Conservation (phyloP, 2,329 filamentous ascomycete genomes). For the Talaromyces sp. region DNA sequence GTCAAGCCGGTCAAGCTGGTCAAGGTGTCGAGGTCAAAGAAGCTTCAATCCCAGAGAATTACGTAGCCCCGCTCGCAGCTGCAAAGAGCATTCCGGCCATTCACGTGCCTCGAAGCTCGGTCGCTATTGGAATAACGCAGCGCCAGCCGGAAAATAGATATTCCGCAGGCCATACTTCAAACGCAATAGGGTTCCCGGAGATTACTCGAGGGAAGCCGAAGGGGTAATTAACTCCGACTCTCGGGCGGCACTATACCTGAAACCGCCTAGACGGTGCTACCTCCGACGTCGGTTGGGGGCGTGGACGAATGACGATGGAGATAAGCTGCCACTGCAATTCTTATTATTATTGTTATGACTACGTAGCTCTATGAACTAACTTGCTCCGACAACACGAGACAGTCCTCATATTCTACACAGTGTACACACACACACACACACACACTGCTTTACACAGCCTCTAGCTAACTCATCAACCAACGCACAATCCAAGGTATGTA, state of each 20-base stretch:
- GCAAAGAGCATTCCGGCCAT: constrained; percentile 6
- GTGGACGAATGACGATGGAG: constrained; percentile 6
- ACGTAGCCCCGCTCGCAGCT: constrained; percentile 16
- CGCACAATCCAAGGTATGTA: neutral
- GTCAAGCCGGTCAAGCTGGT: neutral
- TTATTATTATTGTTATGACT: constrained; percentile 16
- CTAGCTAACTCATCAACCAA: neutral
- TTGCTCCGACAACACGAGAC: constrained; percentile 2
- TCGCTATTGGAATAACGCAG: constrained; percentile 8
- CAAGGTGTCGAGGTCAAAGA: neutral
- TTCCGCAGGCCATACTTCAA: neutral
- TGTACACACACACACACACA: no score
- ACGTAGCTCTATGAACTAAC: neutral
- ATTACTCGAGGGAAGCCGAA: neutral
- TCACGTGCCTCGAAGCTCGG: constrained; percentile 14
- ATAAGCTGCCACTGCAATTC: neutral
- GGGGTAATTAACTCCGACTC: constrained; percentile 9
- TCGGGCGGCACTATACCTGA: neutral
- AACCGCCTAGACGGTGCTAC: neutral
- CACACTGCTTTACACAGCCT: neutral
- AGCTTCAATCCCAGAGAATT: neutral
- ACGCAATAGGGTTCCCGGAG: neutral
- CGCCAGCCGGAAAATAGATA: neutral
- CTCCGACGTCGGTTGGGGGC: constrained; percentile 11
- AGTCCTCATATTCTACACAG: neutral